phyloP scores from a whole-genome alignment of 192 early-diverging fungal species.

The Coemansia sp. region DNA sequence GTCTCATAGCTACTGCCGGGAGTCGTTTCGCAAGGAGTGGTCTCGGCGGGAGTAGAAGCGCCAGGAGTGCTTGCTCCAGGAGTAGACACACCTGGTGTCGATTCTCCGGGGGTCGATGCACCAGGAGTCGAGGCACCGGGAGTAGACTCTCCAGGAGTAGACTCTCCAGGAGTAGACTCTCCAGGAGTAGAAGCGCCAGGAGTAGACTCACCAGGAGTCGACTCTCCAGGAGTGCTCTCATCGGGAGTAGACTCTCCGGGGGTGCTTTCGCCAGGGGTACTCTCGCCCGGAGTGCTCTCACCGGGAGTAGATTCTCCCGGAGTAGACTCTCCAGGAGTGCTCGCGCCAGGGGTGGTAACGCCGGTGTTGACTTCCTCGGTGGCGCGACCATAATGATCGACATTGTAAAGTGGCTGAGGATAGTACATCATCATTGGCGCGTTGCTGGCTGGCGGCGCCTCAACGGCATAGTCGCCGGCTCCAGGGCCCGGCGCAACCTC shows the following conservation, averaged over 20 bases:
- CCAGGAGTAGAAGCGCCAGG: constrained; percentile 21
- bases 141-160: constrained; percentile 11
- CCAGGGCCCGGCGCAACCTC: constrained; percentile 30
- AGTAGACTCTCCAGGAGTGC: constrained; percentile 16
- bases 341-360: constrained; percentile 7
- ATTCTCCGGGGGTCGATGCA: not conserved
- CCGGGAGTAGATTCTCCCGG: constrained; percentile 20
- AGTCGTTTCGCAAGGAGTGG: constrained; percentile 10
- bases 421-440: constrained; percentile 17
- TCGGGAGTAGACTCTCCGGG: constrained; percentile 17
- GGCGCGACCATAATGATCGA: constrained; percentile 39
- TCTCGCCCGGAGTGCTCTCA: constrained; percentile 10
- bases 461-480: constrained; percentile 11
- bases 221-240: constrained; percentile 7
- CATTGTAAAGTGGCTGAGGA: constrained; percentile 19
- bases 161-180: constrained; percentile 11
- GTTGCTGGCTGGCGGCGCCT: constrained; percentile 14
- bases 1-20: not conserved
- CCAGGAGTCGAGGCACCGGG: constrained; percentile 19
- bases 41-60: constrained; percentile 12
- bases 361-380: constrained; percentile 35
- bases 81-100: constrained; percentile 13
- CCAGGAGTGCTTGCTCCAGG: constrained; percentile 8
- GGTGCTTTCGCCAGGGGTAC: constrained; percentile 6
- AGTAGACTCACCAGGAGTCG: constrained; percentile 17